Evolutionary conservation across 129 eudicot genomes (phyloP), one percentile per base, ranked within the genome.

Genomic region (Kitagawia praeruptora): DNA sequence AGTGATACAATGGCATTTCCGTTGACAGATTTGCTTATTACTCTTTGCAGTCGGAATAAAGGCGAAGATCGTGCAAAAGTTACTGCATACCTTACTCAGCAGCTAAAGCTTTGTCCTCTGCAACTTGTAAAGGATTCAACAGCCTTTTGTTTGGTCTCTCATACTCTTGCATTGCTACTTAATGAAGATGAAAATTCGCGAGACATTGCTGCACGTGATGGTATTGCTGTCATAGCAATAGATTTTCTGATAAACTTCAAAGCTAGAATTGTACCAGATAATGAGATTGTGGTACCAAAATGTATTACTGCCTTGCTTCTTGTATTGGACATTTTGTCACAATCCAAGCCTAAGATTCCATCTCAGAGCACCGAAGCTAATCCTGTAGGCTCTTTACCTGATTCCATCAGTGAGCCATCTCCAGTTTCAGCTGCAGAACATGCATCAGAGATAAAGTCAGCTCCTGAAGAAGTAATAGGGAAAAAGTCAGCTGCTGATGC

Each of bases 31-130:
- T 84, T 95, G 86, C 96, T 95, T 77, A 86, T 83, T 39, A 95
- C 97, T 40, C 91, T 95, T 53, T 95, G 97, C 85, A 92, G 81
- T 78, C 80, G 96, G 78, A 92, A 92, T 86, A 95, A 95, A 87
- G 97, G 97, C 46, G 99, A 90, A 83, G 99, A 95, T 70, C 96
- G 99, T 19, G 81, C 86, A 23, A 89, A 82, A 87, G 97, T 95
- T 58, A 84, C 86, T 19, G 81, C 93, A 46, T 90, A 86, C 83
- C 91, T 95, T 73, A 87, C 90, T 77, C 89, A 92, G 83, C 96
- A 89, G 83, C 85, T 95, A 38, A 90, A 89, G 77, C 90, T 87
- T 89, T 95, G 88, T 79, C 93, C 89, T 1, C 79, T 88, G 49
- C 97, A 94, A 69, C 76, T 83, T 81, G 81, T 87, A 11, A 92